Evolutionary conservation across 257 asterid species (phyloP), one percentile per base, ranked within the genome.

Genomic region (Solanum ossicruentum): DNA sequence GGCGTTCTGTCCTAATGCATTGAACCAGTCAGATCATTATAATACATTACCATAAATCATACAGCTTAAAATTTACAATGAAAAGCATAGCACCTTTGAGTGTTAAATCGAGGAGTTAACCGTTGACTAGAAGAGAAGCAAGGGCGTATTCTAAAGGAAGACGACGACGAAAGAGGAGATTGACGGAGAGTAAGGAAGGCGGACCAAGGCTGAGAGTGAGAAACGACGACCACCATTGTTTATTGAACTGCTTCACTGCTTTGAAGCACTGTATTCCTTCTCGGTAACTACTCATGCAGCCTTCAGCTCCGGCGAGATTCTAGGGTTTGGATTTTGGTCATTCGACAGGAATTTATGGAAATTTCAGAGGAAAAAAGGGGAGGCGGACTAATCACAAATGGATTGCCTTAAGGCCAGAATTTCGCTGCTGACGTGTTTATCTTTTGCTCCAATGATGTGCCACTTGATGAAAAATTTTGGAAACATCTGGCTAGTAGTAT

Each of bases 251-350:
- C 81, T 83, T 72, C 88, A 82, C 85, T 66, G 80, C 85, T 87
- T 89, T 89, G 92, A 86, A 89, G 90, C 87, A 86, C 83, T 65
- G 16, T 65, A 39, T 23, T 83, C 67, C 88, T 72, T 43, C 90
- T 71, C 81, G 88, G 82, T 78, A 81, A 79, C 89, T 87, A 89
- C 89, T 91, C 92, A 90, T 91, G 90, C 95, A 93, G 93, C 88
- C 90, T 86, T 51, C 85, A 55, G 45, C 61, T 77, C 51, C 16
- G 67, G 69, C 12, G n/a, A 66, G 16, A 80, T 80, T 28, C 32
- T 80, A 80, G 84, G 84, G 71, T 32, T 80, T 80, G 16, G 23
- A 15, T 84, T 73, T 84, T 73, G 82, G 65, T 71, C 72, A 51
- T 60, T 72, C 80, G 36, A 41, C 6, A 43, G 80, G 20, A 16